A percentile compares a stretch with the other conserved stretches of the same genome.
phyloP scores from a whole-genome alignment of 225 moss, liverwort and hornwort genomes.

The Neckera pumila region DNA sequence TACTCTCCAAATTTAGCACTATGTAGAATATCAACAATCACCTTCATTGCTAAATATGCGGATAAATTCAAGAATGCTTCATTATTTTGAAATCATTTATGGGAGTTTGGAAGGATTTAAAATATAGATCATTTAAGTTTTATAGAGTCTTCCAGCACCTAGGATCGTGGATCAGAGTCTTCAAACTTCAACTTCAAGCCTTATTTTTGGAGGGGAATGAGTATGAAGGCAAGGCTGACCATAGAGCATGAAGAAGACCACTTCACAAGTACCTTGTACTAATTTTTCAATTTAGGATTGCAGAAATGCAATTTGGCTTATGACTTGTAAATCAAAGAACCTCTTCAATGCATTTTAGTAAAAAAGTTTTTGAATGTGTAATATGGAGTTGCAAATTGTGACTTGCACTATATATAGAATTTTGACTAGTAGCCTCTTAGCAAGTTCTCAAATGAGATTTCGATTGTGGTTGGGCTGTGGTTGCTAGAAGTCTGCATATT shows the following conservation, averaged over 20 bases:
- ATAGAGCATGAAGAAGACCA: not conserved
- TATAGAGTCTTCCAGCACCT: not conserved
- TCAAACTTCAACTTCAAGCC: not conserved
- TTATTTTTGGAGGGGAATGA: not conserved
- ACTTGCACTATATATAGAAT: not conserved
- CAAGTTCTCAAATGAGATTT: not conserved
- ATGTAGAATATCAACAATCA: not conserved
- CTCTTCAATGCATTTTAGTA: not conserved
- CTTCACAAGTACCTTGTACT: not conserved
- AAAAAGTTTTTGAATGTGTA: not conserved
- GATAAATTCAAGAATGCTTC: not conserved
- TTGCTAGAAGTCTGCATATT: not conserved
- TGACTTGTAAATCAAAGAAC: not conserved
- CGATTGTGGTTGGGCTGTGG: not conserved
- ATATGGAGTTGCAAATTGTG: not conserved
- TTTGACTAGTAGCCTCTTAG: not conserved
- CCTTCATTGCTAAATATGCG: not conserved
- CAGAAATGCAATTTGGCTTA: not conserved
- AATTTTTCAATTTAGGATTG: not conserved
- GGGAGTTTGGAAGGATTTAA: not conserved
- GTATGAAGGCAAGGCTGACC: not conserved
- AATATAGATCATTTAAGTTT: not conserved
- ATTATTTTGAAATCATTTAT: not conserved
- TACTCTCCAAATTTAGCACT: not conserved
- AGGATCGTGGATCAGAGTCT: not conserved